Evolutionary conservation across 768 basidiomycete species (phyloP).

Genomic region (Kwoniella botswanensis): DNA sequence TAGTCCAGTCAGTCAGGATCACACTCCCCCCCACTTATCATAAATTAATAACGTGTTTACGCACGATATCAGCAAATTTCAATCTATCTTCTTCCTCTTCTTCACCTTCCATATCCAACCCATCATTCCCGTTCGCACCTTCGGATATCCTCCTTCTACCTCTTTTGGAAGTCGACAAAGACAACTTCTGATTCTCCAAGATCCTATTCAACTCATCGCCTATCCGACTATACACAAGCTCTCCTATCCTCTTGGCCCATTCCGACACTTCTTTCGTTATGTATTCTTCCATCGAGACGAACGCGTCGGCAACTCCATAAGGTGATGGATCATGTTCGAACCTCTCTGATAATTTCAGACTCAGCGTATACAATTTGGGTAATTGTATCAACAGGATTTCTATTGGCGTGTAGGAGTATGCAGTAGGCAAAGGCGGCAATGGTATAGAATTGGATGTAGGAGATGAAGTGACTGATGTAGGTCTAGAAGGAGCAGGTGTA

Average conservation of each 20-base stretch:
- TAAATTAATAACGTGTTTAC: neutral
- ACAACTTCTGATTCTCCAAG: neutral
- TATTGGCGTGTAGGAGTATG: slow-evolving; percentile 12
- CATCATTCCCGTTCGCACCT: neutral
- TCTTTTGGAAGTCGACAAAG: neutral
- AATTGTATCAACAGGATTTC: slow-evolving; percentile 26
- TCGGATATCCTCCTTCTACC: slow-evolving; percentile 10
- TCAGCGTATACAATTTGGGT: slow-evolving; percentile 38
- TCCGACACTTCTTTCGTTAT: slow-evolving; percentile 30
- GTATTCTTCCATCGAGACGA: slow-evolving; percentile 37
- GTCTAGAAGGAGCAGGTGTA: slow-evolving; percentile 1
- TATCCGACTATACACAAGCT: slow-evolving; percentile 30
- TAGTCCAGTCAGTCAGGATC: neutral
- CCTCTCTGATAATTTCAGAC: slow-evolving; percentile 35
- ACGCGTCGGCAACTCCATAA: slow-evolving; percentile 39
- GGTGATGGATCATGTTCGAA: slow-evolving; percentile 50
- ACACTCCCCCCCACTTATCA: neutral
- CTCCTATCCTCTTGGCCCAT: slow-evolving; percentile 43
- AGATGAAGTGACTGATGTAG: neutral
- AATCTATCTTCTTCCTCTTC: slow-evolving; percentile 18
- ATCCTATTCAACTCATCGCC: slow-evolving; percentile 25
- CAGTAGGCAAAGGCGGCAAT: slow-evolving; percentile 2
- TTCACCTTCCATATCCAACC: slow-evolving; percentile 1
- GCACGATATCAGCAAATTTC: slow-evolving; percentile 40
- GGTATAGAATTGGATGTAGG: neutral